Conservation (phyloP, 208 protist species). For the Tritrichomonas foetus region DNA sequence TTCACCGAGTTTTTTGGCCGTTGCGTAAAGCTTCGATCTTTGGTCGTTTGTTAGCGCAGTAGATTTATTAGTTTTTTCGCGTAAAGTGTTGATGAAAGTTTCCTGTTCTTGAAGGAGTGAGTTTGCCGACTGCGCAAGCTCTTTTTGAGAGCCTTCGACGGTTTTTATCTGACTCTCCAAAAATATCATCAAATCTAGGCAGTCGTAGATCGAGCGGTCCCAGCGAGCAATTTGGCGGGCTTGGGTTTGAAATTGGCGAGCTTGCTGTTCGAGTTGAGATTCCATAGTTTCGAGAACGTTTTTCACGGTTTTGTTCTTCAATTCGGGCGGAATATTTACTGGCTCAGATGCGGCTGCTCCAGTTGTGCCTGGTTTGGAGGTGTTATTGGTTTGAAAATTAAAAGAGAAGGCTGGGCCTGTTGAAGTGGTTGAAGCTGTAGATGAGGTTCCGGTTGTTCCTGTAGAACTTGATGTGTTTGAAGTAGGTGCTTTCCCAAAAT, state of each 20-base stretch:
- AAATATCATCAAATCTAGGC: not conserved
- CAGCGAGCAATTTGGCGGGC: not conserved
- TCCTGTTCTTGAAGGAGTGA: not conserved
- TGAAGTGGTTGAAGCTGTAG: too few relatives aligned
- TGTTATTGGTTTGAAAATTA: too few relatives aligned
- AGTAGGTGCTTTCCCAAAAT: too few relatives aligned
- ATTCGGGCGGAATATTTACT: not conserved
- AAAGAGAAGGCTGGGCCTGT: too few relatives aligned
- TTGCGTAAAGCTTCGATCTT: not conserved
- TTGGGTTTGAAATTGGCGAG: not conserved
- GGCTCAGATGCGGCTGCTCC: not conserved
- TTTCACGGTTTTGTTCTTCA: constrained; percentile 15
- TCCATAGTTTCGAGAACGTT: not conserved
- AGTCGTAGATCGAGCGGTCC: not conserved
- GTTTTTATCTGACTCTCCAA: not conserved
- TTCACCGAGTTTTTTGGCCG: not conserved
- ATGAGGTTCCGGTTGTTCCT: too few relatives aligned
- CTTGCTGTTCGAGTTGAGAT: not conserved
- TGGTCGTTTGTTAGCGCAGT: not conserved
- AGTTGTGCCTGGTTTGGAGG: too few relatives aligned
- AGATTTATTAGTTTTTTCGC: not conserved
- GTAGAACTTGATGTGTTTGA: too few relatives aligned
- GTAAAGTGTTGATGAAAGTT: not conserved
- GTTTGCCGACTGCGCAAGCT: not conserved
- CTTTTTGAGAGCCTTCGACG: not conserved